Conservation (phyloP, 2,329 filamentous ascomycete genomes). For the Thyridium curvatum region DNA sequence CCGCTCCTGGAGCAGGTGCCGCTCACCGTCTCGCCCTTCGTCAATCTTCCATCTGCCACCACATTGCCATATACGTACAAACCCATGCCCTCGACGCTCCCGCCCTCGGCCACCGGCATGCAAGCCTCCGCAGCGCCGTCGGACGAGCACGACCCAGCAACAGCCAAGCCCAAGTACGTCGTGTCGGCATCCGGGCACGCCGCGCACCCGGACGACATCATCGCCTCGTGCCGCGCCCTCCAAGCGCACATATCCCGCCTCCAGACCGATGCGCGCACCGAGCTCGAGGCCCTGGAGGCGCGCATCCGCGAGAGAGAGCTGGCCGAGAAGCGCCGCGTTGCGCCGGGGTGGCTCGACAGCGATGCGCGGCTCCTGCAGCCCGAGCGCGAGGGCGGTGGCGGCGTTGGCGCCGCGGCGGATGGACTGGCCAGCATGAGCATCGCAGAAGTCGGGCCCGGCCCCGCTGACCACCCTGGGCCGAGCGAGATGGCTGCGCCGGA, state of each 20-base stretch:
- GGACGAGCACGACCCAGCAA: slow-evolving; percentile 12
- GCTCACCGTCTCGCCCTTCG: slow-evolving; percentile 88
- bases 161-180: slow-evolving; percentile 62
- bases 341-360: slow-evolving; percentile 76
- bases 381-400: slow-evolving; percentile 39
- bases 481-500: slow-evolving; percentile 11
- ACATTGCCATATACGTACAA: slow-evolving; percentile 96
- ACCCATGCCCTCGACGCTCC: slow-evolving; percentile 78
- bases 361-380: slow-evolving; percentile 65
- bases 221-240: slow-evolving; percentile 73
- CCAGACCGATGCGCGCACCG: slow-evolving; percentile 59
- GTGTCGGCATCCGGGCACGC: slow-evolving; percentile 72
- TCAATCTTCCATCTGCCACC: slow-evolving; percentile 81
- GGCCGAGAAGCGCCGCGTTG: slow-evolving; percentile 72
- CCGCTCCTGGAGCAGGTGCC: slow-evolving; percentile 88
- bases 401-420: background rate
- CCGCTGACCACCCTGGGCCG: background rate
- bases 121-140: slow-evolving; percentile 28
- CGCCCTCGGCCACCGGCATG: slow-evolving; percentile 59
- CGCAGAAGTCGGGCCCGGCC: background rate
- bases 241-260: slow-evolving; percentile 68
- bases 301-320: slow-evolving; percentile 59
- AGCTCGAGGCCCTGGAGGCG: slow-evolving; percentile 66
- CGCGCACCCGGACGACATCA: slow-evolving; percentile 81
- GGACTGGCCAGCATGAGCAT: background rate